Evolutionary conservation across 768 basidiomycete genomes (phyloP).

Genomic region (Pleurotus pulmonarius): DNA sequence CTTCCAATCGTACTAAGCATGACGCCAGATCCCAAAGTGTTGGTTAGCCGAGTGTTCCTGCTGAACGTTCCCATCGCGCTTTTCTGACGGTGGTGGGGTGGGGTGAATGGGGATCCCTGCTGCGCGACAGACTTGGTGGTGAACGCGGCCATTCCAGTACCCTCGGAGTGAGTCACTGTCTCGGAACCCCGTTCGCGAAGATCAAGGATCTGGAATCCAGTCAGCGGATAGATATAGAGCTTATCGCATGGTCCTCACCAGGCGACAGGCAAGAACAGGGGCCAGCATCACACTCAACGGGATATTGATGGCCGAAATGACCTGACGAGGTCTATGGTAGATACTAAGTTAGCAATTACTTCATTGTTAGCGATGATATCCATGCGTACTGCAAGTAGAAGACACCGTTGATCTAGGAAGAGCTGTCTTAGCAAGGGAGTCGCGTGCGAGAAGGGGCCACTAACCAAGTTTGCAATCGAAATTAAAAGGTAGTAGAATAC

Average conservation of each 20-base stretch:
- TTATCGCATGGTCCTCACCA: constrained; percentile 37
- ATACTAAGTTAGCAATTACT: constrained; percentile 4
- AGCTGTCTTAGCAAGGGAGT: background rate
- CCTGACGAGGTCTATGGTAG: constrained; percentile 65
- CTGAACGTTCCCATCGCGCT: constrained; percentile 28
- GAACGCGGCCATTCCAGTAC: constrained; percentile 64
- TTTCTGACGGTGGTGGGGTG: constrained; percentile 44
- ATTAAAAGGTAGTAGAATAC: constrained; percentile 85
- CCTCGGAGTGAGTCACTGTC: constrained; percentile 71
- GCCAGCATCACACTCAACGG: constrained; percentile 83
- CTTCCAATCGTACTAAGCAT: constrained; percentile 63
- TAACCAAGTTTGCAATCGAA: constrained; percentile 76
- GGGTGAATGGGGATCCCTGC: constrained; percentile 52
- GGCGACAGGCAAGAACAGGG: constrained; percentile 74
- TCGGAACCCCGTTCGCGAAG: constrained; percentile 80
- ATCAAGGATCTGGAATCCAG: constrained; percentile 60
- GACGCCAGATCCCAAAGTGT: constrained; percentile 57
- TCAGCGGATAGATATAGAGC: background rate
- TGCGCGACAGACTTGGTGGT: constrained; percentile 60
- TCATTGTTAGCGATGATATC: constrained; percentile 11
- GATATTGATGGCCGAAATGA: constrained; percentile 80
- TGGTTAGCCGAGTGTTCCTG: constrained; percentile 35
- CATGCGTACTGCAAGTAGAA: constrained; percentile 75
- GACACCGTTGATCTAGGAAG: constrained; percentile 64
- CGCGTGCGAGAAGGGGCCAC: constrained; percentile 8